Conservation (phyloP, 306 rosid genomes). For the Crataegus laevigata region DNA sequence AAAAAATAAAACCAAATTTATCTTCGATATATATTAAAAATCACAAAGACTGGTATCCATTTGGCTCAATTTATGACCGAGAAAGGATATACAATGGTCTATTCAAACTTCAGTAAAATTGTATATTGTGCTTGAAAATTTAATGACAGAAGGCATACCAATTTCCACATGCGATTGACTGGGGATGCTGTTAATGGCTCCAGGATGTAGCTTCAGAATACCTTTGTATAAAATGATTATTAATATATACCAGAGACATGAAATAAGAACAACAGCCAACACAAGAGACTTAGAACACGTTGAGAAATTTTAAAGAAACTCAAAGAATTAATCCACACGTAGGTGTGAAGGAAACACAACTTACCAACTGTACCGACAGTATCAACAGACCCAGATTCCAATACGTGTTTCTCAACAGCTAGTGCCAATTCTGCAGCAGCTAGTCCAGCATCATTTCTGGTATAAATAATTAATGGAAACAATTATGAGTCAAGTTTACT, state of each 20-base stretch:
- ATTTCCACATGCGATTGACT: constrained; percentile 84
- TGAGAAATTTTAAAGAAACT: not conserved
- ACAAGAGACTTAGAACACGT: not conserved
- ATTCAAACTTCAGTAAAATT: not conserved
- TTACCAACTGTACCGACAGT: constrained; percentile 93
- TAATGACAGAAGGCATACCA: constrained; percentile 38
- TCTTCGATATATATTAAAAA: not conserved
- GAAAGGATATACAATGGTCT: not conserved
- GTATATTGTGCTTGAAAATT: not conserved
- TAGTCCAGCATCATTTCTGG: constrained; percentile 94
- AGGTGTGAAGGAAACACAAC: constrained; percentile 11
- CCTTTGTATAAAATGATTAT: constrained; percentile 38
- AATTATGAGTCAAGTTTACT: not conserved
- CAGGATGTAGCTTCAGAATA: constrained; percentile 80
- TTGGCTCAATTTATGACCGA: constrained; percentile 7
- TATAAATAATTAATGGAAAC: constrained; percentile 19
- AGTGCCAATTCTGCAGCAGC: constrained; percentile 88
- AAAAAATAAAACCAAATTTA: not conserved
- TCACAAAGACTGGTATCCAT: not conserved
- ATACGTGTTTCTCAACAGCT: constrained; percentile 82
- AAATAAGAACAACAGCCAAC: not conserved
- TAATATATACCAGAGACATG: not conserved
- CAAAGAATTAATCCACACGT: not conserved
- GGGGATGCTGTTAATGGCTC: constrained; percentile 97
- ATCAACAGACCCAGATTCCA: constrained; percentile 85